These are phyloP conservation scores for Rhexocercosporidium sp. DNA, from an alignment of 2,329 filamentous ascomycete genomes.

Conservation along the genomic window DNA sequence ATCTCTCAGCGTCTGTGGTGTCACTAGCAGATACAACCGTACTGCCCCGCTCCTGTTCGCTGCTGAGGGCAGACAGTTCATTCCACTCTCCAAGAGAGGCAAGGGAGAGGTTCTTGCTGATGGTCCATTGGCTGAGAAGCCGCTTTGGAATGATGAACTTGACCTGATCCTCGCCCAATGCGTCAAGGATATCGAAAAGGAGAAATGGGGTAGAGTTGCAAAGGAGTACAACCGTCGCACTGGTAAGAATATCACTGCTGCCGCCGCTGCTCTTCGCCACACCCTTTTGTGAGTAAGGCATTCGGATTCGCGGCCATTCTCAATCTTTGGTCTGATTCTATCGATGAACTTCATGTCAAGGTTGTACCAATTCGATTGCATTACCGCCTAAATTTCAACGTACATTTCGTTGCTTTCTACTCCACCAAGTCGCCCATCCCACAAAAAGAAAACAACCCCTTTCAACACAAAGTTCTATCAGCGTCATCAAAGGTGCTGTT, in stretches of 20 bases:
- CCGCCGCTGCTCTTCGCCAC: conserved; percentile 19
- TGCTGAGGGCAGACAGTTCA: conserved; percentile 34
- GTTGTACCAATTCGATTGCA: neutral
- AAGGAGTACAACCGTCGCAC: conserved; percentile 24
- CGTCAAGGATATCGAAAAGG: conserved; percentile 27
- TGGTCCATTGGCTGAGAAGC: neutral
- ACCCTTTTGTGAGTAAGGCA: conserved; percentile 14
- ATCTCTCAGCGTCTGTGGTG: conserved; percentile 32
- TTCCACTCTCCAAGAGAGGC: conserved; percentile 31
- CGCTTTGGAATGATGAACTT: conserved; percentile 29
- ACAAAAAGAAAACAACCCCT: too few relatives aligned
- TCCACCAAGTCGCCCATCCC: neutral
- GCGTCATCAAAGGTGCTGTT: neutral
- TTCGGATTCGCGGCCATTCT: neutral
- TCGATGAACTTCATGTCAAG: neutral
- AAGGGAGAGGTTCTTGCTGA: conserved; percentile 10
- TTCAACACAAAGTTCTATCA: neutral
- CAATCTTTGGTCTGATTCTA: neutral
- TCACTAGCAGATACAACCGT: conserved; percentile 40
- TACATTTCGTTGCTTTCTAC: neutral
- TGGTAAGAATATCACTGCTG: conserved; percentile 19
- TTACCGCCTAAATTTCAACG: neutral
- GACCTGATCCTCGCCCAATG: conserved; percentile 29
- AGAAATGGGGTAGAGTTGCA: conserved; percentile 35
- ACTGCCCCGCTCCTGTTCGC: conserved; percentile 41